Evolutionary conservation across 768 basidiomycete genomes (phyloP).

Genomic region (Agaricus blazei): DNA sequence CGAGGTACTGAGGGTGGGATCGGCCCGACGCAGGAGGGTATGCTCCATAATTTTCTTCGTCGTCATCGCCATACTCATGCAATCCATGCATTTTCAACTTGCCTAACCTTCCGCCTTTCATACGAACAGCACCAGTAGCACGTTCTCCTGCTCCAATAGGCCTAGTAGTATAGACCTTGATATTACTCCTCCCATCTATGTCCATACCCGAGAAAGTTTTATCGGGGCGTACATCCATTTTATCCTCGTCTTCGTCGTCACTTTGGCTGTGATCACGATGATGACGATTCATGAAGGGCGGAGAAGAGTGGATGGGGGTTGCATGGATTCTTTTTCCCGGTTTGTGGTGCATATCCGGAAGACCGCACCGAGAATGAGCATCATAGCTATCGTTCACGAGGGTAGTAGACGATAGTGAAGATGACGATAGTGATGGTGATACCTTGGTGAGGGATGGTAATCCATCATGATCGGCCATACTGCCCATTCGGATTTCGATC

Average conservation of each 20-base stretch:
- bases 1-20: neutral
- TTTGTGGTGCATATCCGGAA: neutral
- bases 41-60: neutral
- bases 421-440: neutral
- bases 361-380: neutral
- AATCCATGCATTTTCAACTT: conserved; percentile 3
- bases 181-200: neutral
- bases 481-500: neutral
- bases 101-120: neutral
- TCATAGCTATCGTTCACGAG: neutral
- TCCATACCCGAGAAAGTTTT: conserved; percentile 1
- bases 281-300: neutral
- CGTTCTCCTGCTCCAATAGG: neutral
- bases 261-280: neutral
- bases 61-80: conserved; percentile 1
- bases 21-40: conserved; percentile 3
- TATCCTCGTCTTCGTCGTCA: conserved; percentile 1
- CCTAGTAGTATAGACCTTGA: neutral
- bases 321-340: neutral
- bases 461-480: conserved; percentile 4
- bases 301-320: neutral
- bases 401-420: neutral
- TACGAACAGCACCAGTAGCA: neutral
- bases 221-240: neutral
- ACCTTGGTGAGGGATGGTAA: conserved; percentile 10